Percentiles rank a stretch among this genome's conserved stretches.
Evolutionary conservation across 148 eudicot species (phyloP).

Genomic region (Suaeda aralocaspica): DNA sequence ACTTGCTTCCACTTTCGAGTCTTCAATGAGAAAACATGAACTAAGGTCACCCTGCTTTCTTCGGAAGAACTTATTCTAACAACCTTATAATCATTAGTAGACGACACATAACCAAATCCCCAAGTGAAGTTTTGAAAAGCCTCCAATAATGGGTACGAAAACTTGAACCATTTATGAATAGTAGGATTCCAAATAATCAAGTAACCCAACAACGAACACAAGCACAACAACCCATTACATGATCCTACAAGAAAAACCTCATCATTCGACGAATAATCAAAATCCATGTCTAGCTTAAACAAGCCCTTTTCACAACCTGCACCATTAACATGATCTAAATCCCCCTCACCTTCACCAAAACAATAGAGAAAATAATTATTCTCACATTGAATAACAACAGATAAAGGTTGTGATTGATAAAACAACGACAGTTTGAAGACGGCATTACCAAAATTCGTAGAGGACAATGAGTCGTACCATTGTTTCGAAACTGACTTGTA

Average conservation of each 20-base stretch:
- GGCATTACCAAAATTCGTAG: slow-evolving; percentile 12
- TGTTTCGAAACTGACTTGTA: slow-evolving; percentile 24
- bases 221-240: slow-evolving; percentile 28
- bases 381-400: slow-evolving; percentile 14
- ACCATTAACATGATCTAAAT: background rate
- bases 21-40: slow-evolving; percentile 24
- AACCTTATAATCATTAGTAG: slow-evolving; percentile 25
- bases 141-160: slow-evolving; percentile 7
- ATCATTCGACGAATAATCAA: slow-evolving; percentile 17
- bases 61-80: slow-evolving; percentile 13
- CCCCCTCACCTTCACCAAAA: slow-evolving; percentile 4
- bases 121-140: slow-evolving; percentile 1
- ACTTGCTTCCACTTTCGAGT: slow-evolving; percentile 20
- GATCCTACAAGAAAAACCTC: slow-evolving; percentile 24
- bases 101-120: slow-evolving; percentile 29
- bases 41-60: background rate
- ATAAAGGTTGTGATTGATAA: slow-evolving; percentile 4
- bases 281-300: slow-evolving; percentile 12
- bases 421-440: slow-evolving; percentile 9
- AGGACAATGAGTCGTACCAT: slow-evolving; percentile 21
- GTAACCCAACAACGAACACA: slow-evolving; percentile 19
- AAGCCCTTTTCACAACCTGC: slow-evolving; percentile 18
- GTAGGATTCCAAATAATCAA: slow-evolving; percentile 30
- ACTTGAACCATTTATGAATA: slow-evolving; percentile 17
- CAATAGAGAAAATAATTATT: slow-evolving; percentile 16